These are phyloP conservation scores for Diplodia intermedia DNA, from an alignment of 2,329 filamentous ascomycete species.

Conservation along the genomic window DNA sequence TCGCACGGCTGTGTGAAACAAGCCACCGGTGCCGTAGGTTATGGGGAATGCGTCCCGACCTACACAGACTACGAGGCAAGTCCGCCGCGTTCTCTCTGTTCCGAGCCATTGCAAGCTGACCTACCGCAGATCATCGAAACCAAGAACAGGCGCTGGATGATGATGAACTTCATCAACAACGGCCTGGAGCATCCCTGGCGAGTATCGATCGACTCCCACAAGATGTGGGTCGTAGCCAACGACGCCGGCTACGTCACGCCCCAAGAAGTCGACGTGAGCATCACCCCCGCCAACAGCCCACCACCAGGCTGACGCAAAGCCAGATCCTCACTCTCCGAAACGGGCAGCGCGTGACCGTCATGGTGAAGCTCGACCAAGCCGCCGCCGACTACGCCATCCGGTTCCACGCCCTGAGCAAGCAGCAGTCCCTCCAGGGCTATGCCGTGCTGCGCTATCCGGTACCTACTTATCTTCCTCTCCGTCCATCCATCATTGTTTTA, in stretches of 20 bases:
- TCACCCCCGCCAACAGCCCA: neutral
- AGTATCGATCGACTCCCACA: slow-evolving; percentile 8
- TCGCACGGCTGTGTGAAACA: slow-evolving; percentile 3
- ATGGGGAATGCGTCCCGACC: neutral
- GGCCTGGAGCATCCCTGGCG: slow-evolving; percentile 7
- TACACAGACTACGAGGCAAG: slow-evolving; percentile 4
- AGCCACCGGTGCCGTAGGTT: neutral
- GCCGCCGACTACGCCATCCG: slow-evolving; percentile 13
- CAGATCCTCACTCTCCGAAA: slow-evolving; percentile 8
- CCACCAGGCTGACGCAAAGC: neutral
- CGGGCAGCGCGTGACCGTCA: slow-evolving; percentile 3
- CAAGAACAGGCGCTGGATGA: slow-evolving; percentile 6
- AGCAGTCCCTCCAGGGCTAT: slow-evolving; percentile 10
- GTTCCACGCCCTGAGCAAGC: slow-evolving; percentile 6
- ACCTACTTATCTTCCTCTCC: neutral
- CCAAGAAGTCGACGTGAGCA: slow-evolving; percentile 7
- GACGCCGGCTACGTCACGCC: slow-evolving; percentile 3
- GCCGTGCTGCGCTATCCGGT: slow-evolving; percentile 18
- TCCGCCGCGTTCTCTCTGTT: too few species aligned
- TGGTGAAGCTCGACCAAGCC: slow-evolving; percentile 2
- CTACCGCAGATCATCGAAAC: neutral
- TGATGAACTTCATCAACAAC: slow-evolving; percentile 21
- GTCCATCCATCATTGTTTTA: neutral
- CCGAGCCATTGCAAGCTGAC: neutral
- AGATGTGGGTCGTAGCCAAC: slow-evolving; percentile 14